Evolutionary conservation across 2,329 filamentous ascomycete genomes (phyloP), one percentile per base, ranked within the genome.

Genomic region (Volutella citrinella): DNA sequence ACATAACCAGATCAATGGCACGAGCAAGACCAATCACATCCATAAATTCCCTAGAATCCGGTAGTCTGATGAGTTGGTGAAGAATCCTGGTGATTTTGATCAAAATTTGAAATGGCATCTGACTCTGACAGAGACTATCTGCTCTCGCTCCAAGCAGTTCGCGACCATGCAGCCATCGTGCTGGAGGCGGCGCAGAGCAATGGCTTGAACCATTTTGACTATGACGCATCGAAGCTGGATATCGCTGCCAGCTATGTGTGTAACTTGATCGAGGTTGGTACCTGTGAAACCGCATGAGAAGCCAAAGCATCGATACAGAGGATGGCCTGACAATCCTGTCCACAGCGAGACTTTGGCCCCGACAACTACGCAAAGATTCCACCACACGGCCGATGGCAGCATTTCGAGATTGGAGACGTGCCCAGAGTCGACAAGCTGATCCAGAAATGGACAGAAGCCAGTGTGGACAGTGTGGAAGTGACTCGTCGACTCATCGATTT

Each of bases 341-440:
- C 4, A 7, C 20, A 74, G 70, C 66, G 70, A 13, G 70, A 74
- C 43, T 74, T 69, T 40, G 70, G 70, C 0, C 70, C 70, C 1
- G 61, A 70, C 39, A 60, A 54, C 13, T 70, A 57, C 43, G 38
- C 66, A 30, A 50, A 58, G 1, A 78, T 78, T 31, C 74, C 74
- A 0, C 70, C 72, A 9, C 74, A 78, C 42, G 76, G 69, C 8
- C 68, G 78, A 26, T 81, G 78, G 72, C 78, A 81, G 50, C 78
- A 82, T 56, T 81, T 81, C 44, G 71, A 79, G 11, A 69, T 78
- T 23, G 76, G 76, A 9, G 66, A 65, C 11, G 58, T 73, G 18
- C 60, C 68, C 23, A 72, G 77, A 20, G 56, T 78, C 7, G 56
- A 61, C 7, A 51, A 60, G 7, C 51, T 77, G 4, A 55, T 73